phyloP scores from a whole-genome alignment of 495 filamentous ascomycete species.

The Parmelia sp. region DNA sequence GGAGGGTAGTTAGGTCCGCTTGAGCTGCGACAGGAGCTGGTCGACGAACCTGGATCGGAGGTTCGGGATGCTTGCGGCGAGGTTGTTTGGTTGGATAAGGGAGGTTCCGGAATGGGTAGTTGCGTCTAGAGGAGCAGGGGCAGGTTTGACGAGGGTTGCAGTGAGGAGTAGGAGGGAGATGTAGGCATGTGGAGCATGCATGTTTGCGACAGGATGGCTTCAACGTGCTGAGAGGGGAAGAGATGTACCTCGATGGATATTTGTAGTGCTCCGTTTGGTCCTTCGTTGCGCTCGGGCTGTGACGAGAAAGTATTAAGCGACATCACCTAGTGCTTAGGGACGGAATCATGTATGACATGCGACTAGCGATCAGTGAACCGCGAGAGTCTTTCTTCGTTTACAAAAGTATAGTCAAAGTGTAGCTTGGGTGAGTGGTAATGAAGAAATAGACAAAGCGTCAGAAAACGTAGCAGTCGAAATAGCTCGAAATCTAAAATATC shows the following conservation, averaged over 20 bases:
- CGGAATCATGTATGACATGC: background rate
- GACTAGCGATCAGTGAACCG: background rate
- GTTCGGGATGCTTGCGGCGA: background rate
- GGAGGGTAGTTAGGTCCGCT: background rate
- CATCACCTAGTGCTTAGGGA: background rate
- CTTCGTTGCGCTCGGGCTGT: background rate
- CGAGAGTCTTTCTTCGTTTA: too few relatives aligned
- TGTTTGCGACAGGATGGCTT: background rate
- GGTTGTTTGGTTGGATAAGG: background rate
- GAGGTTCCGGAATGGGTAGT: background rate
- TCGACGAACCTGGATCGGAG: background rate
- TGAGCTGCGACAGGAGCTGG: background rate
- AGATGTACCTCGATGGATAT: background rate
- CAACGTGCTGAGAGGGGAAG: background rate
- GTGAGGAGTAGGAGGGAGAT: background rate
- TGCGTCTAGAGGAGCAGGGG: background rate
- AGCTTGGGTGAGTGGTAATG: background rate
- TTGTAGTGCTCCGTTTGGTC: background rate
- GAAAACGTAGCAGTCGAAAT: background rate
- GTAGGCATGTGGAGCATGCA: background rate
- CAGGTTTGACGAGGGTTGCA: background rate
- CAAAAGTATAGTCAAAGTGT: background rate
- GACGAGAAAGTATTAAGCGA: background rate
- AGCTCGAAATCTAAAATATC: background rate
- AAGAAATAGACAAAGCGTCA: background rate